phyloP scores from a whole-genome alignment of 2,329 filamentous ascomycete species.

The Mycocentrospora acerina region DNA sequence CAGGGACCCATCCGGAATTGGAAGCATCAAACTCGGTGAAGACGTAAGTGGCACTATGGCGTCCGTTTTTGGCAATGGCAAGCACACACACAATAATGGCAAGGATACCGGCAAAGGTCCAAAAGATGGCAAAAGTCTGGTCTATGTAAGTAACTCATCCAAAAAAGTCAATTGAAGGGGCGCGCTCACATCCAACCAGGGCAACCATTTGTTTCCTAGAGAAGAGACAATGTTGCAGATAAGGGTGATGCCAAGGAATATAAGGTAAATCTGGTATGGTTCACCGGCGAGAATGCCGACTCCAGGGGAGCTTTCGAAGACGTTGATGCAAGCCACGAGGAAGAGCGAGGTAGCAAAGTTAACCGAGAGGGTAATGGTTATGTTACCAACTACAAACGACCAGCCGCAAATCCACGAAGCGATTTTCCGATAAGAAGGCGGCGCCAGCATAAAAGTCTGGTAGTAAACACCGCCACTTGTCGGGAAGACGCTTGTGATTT shows the following conservation, averaged over 20 bases:
- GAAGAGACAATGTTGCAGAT: constrained; percentile 54
- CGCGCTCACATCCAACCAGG: constrained; percentile 65
- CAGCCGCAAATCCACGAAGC: constrained; percentile 73
- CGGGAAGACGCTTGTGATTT: constrained; percentile 75
- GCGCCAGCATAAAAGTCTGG: constrained; percentile 73
- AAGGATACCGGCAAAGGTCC: constrained; percentile 71
- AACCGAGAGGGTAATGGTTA: constrained; percentile 80
- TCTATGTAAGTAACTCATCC: constrained; percentile 21
- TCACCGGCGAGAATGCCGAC: constrained; percentile 48
- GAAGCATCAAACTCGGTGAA: constrained; percentile 67
- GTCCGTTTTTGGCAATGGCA: constrained; percentile 68
- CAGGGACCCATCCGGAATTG: constrained; percentile 67
- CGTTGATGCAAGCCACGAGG: constrained; percentile 57
- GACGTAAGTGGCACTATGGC: constrained; percentile 62
- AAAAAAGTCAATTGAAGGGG: constrained; percentile 20
- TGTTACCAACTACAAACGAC: constrained; percentile 76
- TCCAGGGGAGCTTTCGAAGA: constrained; percentile 52
- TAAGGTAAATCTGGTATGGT: constrained; percentile 50
- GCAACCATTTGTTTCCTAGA: constrained; percentile 56
- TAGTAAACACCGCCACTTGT: constrained; percentile 80
- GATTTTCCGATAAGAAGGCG: constrained; percentile 60
- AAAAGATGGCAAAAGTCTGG: constrained; percentile 70
- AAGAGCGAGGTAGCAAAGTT: constrained; percentile 69
- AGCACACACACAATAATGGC: constrained; percentile 64
- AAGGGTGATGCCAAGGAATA: constrained; percentile 53